phyloP scores from a whole-genome alignment of 306 rosid species.

The Quercus parvula region DNA sequence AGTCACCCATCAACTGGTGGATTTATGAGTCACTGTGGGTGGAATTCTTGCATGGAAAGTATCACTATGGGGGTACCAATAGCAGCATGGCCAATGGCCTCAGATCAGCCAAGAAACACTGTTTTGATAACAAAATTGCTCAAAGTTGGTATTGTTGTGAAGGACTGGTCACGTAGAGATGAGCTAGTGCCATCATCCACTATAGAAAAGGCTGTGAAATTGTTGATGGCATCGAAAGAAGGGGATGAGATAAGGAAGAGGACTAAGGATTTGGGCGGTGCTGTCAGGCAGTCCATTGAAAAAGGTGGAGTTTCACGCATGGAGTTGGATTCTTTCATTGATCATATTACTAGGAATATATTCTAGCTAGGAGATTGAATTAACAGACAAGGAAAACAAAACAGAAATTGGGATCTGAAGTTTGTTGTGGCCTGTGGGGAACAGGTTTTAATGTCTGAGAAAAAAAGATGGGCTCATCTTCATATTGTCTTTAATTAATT shows the following conservation, averaged over 20 bases:
- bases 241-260: slow-evolving; percentile 52
- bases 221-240: slow-evolving; percentile 45
- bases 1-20: slow-evolving; percentile 52
- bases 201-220: slow-evolving; percentile 38
- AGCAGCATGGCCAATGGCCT: slow-evolving; percentile 80
- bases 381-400: no score
- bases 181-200: slow-evolving; percentile 29
- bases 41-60: slow-evolving; percentile 84
- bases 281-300: slow-evolving; percentile 28
- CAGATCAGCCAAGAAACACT: slow-evolving; percentile 70
- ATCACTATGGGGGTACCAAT: slow-evolving; percentile 64
- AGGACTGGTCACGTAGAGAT: slow-evolving; percentile 41
- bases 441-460: no score
- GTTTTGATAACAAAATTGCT: slow-evolving; percentile 50
- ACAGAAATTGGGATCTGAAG: no score
- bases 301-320: slow-evolving; percentile 42
- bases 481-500: no score
- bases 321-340: slow-evolving; percentile 67
- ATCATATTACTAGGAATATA: slow-evolving; percentile 39
- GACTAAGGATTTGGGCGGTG: slow-evolving; percentile 32
- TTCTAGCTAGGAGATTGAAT: no score
- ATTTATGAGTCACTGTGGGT: slow-evolving; percentile 75
- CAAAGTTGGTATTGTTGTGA: slow-evolving; percentile 41
- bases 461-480: no score
- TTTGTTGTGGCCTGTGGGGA: no score